phyloP scores from a whole-genome alignment of 2,329 filamentous ascomycete genomes.

The Colletotrichum agaves region DNA sequence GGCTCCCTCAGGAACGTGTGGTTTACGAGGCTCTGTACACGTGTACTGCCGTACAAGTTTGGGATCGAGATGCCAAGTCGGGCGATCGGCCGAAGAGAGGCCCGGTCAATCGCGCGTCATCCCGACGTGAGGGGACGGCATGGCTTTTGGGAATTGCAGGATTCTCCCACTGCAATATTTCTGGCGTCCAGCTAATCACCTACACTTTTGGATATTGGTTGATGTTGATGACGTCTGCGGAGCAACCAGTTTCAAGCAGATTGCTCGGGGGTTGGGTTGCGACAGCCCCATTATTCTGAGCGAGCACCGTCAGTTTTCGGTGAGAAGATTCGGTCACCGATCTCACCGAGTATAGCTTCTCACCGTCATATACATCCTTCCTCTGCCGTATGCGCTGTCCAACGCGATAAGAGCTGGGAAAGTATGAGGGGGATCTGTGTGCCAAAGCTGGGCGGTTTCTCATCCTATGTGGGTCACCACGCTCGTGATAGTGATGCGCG shows the following conservation, averaged over 20 bases:
- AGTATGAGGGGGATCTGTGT: no score
- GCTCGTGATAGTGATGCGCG: background rate
- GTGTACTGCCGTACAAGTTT: background rate
- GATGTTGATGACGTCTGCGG: background rate
- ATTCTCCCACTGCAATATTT: background rate
- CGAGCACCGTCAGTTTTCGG: background rate
- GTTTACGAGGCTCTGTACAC: background rate
- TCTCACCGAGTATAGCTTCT: background rate
- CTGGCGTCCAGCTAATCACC: background rate
- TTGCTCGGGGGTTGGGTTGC: constrained; percentile 14
- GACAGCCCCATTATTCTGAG: background rate
- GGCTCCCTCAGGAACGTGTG: background rate
- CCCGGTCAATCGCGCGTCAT: background rate
- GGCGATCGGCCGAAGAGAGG: background rate
- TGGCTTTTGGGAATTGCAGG: background rate
- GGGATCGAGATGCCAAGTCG: constrained; percentile 6
- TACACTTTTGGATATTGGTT: background rate
- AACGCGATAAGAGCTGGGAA: no score
- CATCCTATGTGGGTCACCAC: background rate
- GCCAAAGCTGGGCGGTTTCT: background rate
- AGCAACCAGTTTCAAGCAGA: constrained; percentile 14
- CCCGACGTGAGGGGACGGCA: background rate
- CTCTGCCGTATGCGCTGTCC: no score
- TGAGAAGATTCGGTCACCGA: background rate
- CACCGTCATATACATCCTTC: background rate